Base-by-base conservation (phyloP, 495 filamentous ascomycete species). In the Penicillium alfredii region DNA sequence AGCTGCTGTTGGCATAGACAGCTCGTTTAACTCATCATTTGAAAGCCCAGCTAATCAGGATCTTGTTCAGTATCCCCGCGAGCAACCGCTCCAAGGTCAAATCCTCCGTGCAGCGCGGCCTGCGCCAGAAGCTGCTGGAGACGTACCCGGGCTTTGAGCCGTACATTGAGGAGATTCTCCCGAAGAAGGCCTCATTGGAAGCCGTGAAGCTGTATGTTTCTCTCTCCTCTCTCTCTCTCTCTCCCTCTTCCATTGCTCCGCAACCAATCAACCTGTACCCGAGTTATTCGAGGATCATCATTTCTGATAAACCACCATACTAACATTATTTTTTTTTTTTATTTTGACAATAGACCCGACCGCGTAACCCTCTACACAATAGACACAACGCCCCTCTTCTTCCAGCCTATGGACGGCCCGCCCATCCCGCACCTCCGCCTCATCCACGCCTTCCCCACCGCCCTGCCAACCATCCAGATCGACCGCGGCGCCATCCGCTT, bases 401-500 rank as follows among this genome's bases (percentile, higher is more conserved):
- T 76, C 76, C 86, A 97, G 65, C 83, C 85, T 48, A 82, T 86
- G 63, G 84, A 86, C 54, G 82, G 81, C 49, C 66, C 79, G 1
- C 68, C 77, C 10, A 72, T 93, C 26, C 92, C 92, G 1, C 89
- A 95, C 55, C 78, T 92, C 2, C 67, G 68, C 10, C 76, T 90
- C 38, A 72, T 90, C 17, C 86, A 90, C 63, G 66, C 74, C 34
- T 72, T 65, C 44, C 71, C 72, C 1, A 44, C 58, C 33, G 68
- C 64, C 23, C 47, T 74, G 22, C 61, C 66, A 4, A 69, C 59
- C n/a, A 61, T 76, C 39, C 68, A 71, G 20, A 88, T 94, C 53
- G 90, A 97, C 61, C 80, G 92, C 32, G 92, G 92, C 34, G 92
- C 93, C 0, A 96, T 97, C 60, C 86, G 93, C 40, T 98, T 98